phyloP scores from a whole-genome alignment of 2,329 filamentous ascomycete genomes.

The Macroventuria anomochaeta region DNA sequence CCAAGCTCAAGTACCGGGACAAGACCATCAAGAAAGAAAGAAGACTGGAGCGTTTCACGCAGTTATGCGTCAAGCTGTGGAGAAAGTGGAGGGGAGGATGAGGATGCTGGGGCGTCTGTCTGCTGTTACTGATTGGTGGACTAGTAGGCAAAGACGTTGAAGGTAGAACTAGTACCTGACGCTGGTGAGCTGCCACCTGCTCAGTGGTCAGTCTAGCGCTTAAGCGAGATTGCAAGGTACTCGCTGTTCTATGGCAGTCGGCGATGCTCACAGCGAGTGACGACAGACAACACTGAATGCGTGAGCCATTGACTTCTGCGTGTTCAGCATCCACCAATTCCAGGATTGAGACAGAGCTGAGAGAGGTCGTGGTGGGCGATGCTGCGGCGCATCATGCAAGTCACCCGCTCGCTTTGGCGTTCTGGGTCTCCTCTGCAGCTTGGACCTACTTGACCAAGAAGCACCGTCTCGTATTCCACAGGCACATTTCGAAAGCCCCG shows the following conservation, averaged over 20 bases:
- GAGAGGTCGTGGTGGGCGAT: neutral
- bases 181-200: neutral
- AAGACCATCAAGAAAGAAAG: constrained; percentile 18
- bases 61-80: constrained; percentile 1
- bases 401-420: neutral
- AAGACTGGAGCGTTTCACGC: constrained; percentile 1
- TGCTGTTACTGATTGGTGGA: neutral
- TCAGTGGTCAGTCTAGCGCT: constrained; percentile 2
- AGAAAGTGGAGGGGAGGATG: neutral
- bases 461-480: neutral
- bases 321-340: neutral
- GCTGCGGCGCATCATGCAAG: neutral
- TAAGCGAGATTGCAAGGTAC: neutral
- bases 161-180: constrained; percentile 2
- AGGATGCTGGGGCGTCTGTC: neutral
- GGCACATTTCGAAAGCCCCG: neutral
- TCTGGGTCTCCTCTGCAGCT: neutral
- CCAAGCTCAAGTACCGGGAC: constrained; percentile 18
- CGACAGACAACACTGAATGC: neutral
- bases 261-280: neutral
- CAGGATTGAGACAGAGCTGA: neutral
- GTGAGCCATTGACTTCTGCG: neutral
- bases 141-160: neutral
- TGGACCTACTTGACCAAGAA: neutral
- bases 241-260: neutral